Evolutionary conservation across 164 flowering plant genomes (phyloP).

Genomic region (Liriodendron chinense): DNA sequence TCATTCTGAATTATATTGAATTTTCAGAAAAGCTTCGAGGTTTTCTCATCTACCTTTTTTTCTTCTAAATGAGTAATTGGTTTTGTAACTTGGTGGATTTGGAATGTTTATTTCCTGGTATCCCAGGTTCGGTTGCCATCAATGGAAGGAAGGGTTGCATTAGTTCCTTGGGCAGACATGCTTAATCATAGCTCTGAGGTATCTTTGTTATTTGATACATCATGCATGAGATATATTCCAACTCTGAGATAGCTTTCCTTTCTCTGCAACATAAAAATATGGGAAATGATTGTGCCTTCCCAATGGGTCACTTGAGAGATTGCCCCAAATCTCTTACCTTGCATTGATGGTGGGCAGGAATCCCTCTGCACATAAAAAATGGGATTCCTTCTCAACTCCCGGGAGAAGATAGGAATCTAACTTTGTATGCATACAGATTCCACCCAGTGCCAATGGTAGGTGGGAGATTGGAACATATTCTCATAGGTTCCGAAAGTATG

Average conservation of each 20-base stretch:
- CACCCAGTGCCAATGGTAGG: not conserved
- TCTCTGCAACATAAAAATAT: not conserved
- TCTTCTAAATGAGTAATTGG: not conserved
- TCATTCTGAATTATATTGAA: not conserved
- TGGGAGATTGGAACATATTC: not conserved
- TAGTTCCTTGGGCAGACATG: slow-evolving; percentile 99
- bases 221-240: not conserved
- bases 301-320: not conserved
- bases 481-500: not conserved
- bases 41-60: not conserved
- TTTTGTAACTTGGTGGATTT: not conserved
- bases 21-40: not conserved
- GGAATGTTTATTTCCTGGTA: not conserved
- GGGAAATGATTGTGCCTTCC: not conserved
- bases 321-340: not conserved
- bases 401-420: not conserved
- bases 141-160: slow-evolving; percentile 83
- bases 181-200: slow-evolving; percentile 95
- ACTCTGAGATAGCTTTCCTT: too few relatives aligned
- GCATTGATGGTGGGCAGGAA: not conserved
- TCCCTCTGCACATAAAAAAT: not conserved
- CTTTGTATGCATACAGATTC: not conserved
- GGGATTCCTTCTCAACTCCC: not conserved
- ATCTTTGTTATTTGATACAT: not conserved
- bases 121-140: slow-evolving; percentile 88